A percentile compares a stretch with the other conserved stretches of the same genome.
Conservation (phyloP, 2,329 filamentous ascomycete genomes). For the Fusarium tjaetaba region DNA sequence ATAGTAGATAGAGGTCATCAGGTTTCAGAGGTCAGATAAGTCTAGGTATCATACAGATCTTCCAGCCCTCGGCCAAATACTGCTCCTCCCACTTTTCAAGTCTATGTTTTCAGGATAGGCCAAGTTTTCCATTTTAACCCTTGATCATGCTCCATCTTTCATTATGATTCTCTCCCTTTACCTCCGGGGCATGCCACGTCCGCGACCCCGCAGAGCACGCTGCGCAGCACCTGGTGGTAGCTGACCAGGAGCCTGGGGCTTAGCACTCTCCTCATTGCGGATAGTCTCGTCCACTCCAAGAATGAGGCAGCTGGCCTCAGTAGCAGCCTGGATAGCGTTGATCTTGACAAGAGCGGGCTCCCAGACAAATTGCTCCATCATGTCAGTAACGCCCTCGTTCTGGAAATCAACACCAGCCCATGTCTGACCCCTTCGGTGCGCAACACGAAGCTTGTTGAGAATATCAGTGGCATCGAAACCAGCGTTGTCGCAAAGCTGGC, state of each 20-base stretch:
- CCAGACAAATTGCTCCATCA: constrained; percentile 97
- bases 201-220: constrained; percentile 83
- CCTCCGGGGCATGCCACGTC: constrained; percentile 86
- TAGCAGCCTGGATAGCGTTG: constrained; percentile 95
- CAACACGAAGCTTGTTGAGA: constrained; percentile 92
- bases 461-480: constrained; percentile 99
- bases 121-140: constrained; percentile 23
- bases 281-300: constrained; percentile 98
- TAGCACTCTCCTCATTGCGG: constrained; percentile 92
- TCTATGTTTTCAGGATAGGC: constrained; percentile 34
- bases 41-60: constrained; percentile 52
- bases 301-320: constrained; percentile 95
- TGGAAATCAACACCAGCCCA: constrained; percentile 98
- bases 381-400: constrained; percentile 91
- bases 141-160: constrained; percentile 36
- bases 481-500: constrained; percentile 97
- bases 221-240: constrained; percentile 87
- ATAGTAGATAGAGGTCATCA: constrained; percentile 38
- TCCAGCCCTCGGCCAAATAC: constrained; percentile 37
- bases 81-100: constrained; percentile 10
- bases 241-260: constrained; percentile 82
- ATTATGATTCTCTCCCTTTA: constrained; percentile 51
- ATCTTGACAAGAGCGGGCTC: constrained; percentile 96
- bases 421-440: constrained; percentile 90
- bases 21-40: constrained; percentile 41